These are phyloP conservation scores for Fusarium buxicola DNA, from an alignment of 2,329 filamentous ascomycete species.

Conservation along the genomic window DNA sequence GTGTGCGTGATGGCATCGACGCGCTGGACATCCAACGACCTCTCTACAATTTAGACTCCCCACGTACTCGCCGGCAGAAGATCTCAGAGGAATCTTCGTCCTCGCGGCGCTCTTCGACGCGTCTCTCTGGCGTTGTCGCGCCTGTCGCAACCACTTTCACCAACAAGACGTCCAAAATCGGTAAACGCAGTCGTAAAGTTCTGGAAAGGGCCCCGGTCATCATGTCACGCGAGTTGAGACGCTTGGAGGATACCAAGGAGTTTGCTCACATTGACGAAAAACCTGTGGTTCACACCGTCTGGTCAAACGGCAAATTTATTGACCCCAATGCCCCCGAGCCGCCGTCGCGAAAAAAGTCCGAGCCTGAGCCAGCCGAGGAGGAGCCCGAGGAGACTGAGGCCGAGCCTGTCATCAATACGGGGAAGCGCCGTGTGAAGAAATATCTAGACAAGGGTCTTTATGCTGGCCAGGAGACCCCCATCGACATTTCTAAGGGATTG, in stretches of 20 bases:
- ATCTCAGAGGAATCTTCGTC: slow-evolving; percentile 45
- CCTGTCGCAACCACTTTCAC: slow-evolving; percentile 58
- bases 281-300: slow-evolving; percentile 69
- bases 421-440: slow-evolving; percentile 71
- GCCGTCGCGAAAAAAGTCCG: slow-evolving; percentile 52
- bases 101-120: slow-evolving; percentile 57
- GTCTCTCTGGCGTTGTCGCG: slow-evolving; percentile 52
- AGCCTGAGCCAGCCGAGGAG: slow-evolving; percentile 42
- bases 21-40: slow-evolving; percentile 61
- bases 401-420: slow-evolving; percentile 54
- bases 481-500: slow-evolving; percentile 61
- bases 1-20: slow-evolving; percentile 56
- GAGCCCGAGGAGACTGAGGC: slow-evolving; percentile 46
- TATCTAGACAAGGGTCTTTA: slow-evolving; percentile 89
- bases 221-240: slow-evolving; percentile 67
- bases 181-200: slow-evolving; percentile 70
- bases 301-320: slow-evolving; percentile 74
- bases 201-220: slow-evolving; percentile 61
- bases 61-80: slow-evolving; percentile 49
- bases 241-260: slow-evolving; percentile 72
- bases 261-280: slow-evolving; percentile 68
- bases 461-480: slow-evolving; percentile 77
- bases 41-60: slow-evolving; percentile 52
- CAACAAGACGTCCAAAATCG: slow-evolving; percentile 63
- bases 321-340: slow-evolving; percentile 57